These are phyloP conservation scores for Trichoderma sp. DNA, from an alignment of 2,329 filamentous ascomycete genomes.

Conservation along the genomic window DNA sequence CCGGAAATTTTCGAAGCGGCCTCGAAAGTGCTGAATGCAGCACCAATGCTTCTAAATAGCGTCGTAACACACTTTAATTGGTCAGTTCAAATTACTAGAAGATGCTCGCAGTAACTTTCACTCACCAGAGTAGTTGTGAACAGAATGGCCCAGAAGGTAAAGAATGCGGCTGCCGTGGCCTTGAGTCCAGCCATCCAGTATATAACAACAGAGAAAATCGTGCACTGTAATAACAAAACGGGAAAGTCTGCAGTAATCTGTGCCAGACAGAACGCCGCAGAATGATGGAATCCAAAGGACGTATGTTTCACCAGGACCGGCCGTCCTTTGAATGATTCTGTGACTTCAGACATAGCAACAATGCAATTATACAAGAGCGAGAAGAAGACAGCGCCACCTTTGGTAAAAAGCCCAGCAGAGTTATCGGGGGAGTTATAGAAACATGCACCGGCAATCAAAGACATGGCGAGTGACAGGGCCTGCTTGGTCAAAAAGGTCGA, in stretches of 20 bases:
- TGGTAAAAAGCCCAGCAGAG: slow-evolving; percentile 59
- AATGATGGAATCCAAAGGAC: slow-evolving; percentile 55
- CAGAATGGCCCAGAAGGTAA: slow-evolving; percentile 56
- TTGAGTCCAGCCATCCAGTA: slow-evolving; percentile 64
- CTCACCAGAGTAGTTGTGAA: neutral
- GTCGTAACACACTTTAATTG: slow-evolving; percentile 50
- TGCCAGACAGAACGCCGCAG: slow-evolving; percentile 56
- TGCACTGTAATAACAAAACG: slow-evolving; percentile 56
- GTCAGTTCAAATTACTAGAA: neutral
- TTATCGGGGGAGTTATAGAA: slow-evolving; percentile 62
- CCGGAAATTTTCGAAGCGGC: slow-evolving; percentile 57
- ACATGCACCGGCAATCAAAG: slow-evolving; percentile 61
- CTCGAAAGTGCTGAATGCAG: slow-evolving; percentile 54
- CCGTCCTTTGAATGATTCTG: slow-evolving; percentile 57
- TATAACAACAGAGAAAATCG: slow-evolving; percentile 53
- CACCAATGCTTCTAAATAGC: slow-evolving; percentile 54
- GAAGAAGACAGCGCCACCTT: slow-evolving; percentile 63
- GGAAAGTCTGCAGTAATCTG: slow-evolving; percentile 54
- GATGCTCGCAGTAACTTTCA: neutral
- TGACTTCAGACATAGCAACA: slow-evolving; percentile 66
- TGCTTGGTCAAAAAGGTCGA: slow-evolving; percentile 62
- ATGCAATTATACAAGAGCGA: slow-evolving; percentile 57
- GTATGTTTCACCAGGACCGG: slow-evolving; percentile 59
- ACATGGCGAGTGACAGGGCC: slow-evolving; percentile 53
- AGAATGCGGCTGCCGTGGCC: slow-evolving; percentile 51